Conservation (phyloP, 23 red algal species). For the Cyanidioschyzon merolae region DNA sequence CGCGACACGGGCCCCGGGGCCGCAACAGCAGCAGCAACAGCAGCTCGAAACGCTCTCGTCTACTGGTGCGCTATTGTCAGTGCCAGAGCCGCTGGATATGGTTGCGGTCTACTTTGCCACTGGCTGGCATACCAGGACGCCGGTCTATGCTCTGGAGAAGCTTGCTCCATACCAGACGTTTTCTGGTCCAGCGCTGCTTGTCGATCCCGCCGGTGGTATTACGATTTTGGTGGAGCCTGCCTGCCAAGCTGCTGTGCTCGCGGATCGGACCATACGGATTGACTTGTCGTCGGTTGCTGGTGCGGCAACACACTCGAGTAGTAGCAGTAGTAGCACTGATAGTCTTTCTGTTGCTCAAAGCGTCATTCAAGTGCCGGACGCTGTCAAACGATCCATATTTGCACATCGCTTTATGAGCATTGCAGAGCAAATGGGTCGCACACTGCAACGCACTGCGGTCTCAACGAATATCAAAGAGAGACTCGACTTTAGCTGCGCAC, state of each 20-base stretch:
- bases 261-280: constrained; percentile 36
- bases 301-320: neutral
- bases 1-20: neutral
- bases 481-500: constrained; percentile 89
- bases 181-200: constrained; percentile 41
- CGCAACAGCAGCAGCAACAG: neutral
- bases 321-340: neutral
- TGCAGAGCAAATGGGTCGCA: constrained; percentile 93
- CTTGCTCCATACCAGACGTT: constrained; percentile 34
- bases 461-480: constrained; percentile 97
- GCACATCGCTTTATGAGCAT: constrained; percentile 95
- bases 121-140: constrained; percentile 27
- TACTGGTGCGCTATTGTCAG: neutral
- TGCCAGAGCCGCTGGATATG: neutral
- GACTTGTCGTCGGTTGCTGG: neutral
- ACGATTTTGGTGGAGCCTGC: constrained; percentile 63
- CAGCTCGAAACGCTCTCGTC: neutral
- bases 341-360: neutral
- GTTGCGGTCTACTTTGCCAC: constrained; percentile 23
- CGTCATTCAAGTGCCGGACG: constrained; percentile 28
- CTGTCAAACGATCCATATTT: constrained; percentile 60
- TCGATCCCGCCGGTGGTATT: constrained; percentile 59
- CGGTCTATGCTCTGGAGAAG: constrained; percentile 34
- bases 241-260: constrained; percentile 28
- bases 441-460: constrained; percentile 81